Percentiles rank a stretch among this genome's conserved stretches.
These are phyloP conservation scores for Immersiella caudata DNA, from an alignment of 495 filamentous ascomycete species.

Conservation along the genomic window DNA sequence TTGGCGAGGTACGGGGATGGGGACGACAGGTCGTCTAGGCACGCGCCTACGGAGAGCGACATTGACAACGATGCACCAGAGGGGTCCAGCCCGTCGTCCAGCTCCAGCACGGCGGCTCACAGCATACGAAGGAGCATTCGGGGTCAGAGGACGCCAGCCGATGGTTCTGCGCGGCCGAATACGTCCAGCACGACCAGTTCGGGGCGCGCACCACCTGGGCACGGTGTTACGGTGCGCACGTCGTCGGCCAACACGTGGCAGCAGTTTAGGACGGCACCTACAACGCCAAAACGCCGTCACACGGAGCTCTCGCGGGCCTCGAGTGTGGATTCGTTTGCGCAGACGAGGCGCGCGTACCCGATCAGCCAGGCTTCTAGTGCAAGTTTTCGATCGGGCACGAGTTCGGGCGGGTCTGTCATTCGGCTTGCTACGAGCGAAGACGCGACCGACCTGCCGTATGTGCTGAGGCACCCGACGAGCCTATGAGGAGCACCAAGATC, in stretches of 20 bases:
- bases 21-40: constrained; percentile 41
- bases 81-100: constrained; percentile 37
- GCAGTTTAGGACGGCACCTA: constrained; percentile 55
- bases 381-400: constrained; percentile 41
- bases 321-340: constrained; percentile 48
- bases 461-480: constrained; percentile 35
- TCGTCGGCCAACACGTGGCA: constrained; percentile 44
- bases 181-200: constrained; percentile 37
- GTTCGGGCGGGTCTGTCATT: constrained; percentile 34
- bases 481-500: not conserved
- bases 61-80: constrained; percentile 50
- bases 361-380: constrained; percentile 42
- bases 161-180: constrained; percentile 15
- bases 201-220: constrained; percentile 14
- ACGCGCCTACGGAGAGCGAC: constrained; percentile 45
- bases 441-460: constrained; percentile 45
- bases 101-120: constrained; percentile 32
- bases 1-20: constrained; percentile 40
- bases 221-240: constrained; percentile 31
- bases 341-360: constrained; percentile 44
- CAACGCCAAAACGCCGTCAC: constrained; percentile 49
- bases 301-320: constrained; percentile 37
- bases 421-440: constrained; percentile 44
- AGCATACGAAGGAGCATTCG: constrained; percentile 21
- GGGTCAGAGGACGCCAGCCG: constrained; percentile 1